phyloP scores from a whole-genome alignment of 2,329 filamentous ascomycete species.

The Fusarium musae region DNA sequence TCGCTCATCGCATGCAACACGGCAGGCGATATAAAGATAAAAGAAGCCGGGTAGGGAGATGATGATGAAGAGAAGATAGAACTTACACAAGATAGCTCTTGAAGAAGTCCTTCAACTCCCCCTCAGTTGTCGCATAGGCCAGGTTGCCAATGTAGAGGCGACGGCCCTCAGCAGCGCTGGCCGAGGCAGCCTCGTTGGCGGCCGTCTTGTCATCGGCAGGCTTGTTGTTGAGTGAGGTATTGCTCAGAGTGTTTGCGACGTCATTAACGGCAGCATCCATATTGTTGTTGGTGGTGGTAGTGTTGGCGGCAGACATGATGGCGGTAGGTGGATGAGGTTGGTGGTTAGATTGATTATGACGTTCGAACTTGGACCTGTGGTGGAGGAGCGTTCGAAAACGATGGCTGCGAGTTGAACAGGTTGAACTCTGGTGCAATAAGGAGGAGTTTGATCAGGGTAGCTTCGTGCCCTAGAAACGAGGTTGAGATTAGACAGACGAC shows the following conservation, averaged over 20 bases:
- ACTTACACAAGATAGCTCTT: conserved; percentile 99
- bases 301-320: conserved; percentile 80
- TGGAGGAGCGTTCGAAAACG: conserved; percentile 58
- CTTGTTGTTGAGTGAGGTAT: conserved; percentile 71
- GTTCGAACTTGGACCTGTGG: conserved; percentile 52
- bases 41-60: background rate
- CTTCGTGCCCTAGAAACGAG: conserved; percentile 84
- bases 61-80: conserved; percentile 3
- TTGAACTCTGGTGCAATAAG: conserved; percentile 80
- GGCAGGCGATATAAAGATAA: background rate
- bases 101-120: conserved; percentile 99
- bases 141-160: conserved; percentile 99
- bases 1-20: background rate
- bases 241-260: conserved; percentile 79
- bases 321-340: conserved; percentile 56
- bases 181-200: conserved; percentile 90
- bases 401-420: conserved; percentile 51
- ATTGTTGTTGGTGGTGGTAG: conserved; percentile 48
- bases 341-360: conserved; percentile 60
- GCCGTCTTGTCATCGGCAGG: conserved; percentile 66
- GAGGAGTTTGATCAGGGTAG: conserved; percentile 74
- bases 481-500: conserved; percentile 57
- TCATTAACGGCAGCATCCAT: conserved; percentile 77
- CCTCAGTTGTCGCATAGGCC: conserved; percentile 99
- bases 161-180: conserved; percentile 97